Percentiles rank a stretch among this genome's conserved stretches.
Evolutionary conservation across 257 asterid species (phyloP).

Genomic region (Solanum infundibuliforme): DNA sequence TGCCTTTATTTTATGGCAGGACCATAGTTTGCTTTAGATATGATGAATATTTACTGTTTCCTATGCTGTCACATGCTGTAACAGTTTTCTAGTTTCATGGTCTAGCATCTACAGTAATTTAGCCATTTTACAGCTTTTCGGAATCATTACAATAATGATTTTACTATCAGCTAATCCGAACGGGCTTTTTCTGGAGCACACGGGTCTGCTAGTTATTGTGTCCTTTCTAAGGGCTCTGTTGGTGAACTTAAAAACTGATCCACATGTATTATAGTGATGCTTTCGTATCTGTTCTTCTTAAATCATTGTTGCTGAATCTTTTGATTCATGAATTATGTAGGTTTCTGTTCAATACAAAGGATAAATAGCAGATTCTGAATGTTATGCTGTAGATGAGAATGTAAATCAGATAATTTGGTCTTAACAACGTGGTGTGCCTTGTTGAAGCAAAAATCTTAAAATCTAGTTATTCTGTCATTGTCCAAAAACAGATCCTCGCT

Average conservation of each 20-base stretch:
- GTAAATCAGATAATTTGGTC: neutral
- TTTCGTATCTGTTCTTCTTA: neutral
- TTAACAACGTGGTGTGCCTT: neutral
- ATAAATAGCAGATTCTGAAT: neutral
- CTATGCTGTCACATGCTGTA: neutral
- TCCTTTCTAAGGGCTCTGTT: neutral
- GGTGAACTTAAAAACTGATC: neutral
- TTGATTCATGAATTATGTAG: neutral
- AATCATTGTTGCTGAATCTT: neutral
- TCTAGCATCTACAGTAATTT: neutral
- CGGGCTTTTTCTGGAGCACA: neutral
- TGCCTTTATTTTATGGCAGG: neutral
- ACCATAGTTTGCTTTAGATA: neutral
- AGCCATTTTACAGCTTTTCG: neutral
- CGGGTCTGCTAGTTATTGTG: neutral
- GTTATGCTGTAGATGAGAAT: neutral
- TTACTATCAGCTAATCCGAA: neutral
- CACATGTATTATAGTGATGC: neutral
- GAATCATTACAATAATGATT: neutral
- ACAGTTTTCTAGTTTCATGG: neutral
- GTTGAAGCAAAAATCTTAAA: neutral
- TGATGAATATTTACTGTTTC: neutral
- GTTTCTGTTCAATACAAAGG: neutral
- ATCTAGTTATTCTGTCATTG: neutral
- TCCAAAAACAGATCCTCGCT: neutral